phyloP scores from a whole-genome alignment of 345 rosid genomes.

The Camelina laxa region DNA sequence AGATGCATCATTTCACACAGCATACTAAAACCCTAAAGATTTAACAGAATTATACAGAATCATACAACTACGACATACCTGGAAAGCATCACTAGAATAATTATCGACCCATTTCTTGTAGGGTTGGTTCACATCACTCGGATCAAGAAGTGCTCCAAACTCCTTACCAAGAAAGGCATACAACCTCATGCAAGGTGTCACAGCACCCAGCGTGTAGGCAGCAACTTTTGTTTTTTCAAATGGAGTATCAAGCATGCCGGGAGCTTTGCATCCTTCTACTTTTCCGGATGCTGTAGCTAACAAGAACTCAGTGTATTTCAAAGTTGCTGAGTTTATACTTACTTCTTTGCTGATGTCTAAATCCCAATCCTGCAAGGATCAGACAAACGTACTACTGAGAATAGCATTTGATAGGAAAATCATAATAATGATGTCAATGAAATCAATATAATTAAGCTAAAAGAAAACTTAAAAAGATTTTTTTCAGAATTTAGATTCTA shows the following conservation, averaged over 20 bases:
- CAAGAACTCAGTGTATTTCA: conserved; percentile 81
- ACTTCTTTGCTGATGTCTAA: conserved; percentile 61
- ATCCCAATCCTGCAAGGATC: conserved; percentile 79
- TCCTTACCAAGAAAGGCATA: conserved; percentile 88
- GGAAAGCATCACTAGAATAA: conserved; percentile 76
- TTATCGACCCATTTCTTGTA: conserved; percentile 88
- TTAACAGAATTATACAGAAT: conserved; percentile 17
- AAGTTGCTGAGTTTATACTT: conserved; percentile 65
- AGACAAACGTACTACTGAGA: conserved; percentile 12
- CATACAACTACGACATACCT: conserved; percentile 54
- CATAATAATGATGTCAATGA: neutral
- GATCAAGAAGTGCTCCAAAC: conserved; percentile 58
- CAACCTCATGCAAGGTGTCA: conserved; percentile 95
- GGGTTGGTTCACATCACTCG: conserved; percentile 58
- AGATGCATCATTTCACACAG: conserved; percentile 18
- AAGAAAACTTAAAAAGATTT: neutral
- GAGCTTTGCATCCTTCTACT: conserved; percentile 91
- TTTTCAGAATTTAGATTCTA: conserved; percentile 10
- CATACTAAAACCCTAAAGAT: conserved; percentile 20
- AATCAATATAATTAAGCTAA: neutral
- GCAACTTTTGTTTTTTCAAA: conserved; percentile 98
- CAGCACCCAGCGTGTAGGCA: conserved; percentile 93
- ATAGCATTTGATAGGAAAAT: conserved; percentile 10
- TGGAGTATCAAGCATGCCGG: conserved; percentile 92
- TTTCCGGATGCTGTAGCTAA: conserved; percentile 96